phyloP scores from a whole-genome alignment of 306 rosid species.

The Cucumis hystrix region DNA sequence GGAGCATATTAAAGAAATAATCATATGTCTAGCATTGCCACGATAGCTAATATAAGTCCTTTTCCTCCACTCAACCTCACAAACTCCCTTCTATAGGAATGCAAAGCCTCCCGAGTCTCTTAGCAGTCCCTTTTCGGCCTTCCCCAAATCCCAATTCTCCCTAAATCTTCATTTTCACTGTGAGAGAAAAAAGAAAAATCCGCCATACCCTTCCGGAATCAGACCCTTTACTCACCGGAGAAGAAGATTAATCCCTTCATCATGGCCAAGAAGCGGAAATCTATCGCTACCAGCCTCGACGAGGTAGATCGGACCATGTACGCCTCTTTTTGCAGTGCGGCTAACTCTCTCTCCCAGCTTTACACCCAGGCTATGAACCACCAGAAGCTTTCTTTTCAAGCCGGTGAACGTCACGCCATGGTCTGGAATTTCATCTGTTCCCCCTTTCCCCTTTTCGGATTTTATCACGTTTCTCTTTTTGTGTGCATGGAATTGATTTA shows the following conservation, averaged over 20 bases:
- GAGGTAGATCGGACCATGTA: slow-evolving; percentile 96
- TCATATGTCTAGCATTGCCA: not conserved
- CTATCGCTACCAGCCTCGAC: slow-evolving; percentile 72
- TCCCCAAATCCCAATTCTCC: not conserved
- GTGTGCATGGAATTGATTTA: not conserved
- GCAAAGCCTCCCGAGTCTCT: not conserved
- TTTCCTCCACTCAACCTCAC: slow-evolving; percentile 9
- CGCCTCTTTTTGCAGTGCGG: slow-evolving; percentile 87
- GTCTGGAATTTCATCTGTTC: slow-evolving; percentile 19
- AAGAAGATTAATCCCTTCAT: not conserved
- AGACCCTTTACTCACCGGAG: not conserved
- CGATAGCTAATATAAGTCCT: slow-evolving; percentile 1
- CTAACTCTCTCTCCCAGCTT: slow-evolving; percentile 88
- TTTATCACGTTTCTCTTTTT: not conserved
- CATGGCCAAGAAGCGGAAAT: slow-evolving; percentile 50
- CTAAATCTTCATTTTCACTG: not conserved
- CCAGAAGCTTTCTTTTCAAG: slow-evolving; percentile 81
- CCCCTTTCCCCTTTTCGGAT: not conserved
- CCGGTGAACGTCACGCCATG: slow-evolving; percentile 91
- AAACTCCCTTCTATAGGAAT: not conserved
- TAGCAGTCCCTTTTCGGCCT: not conserved
- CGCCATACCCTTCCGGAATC: not conserved
- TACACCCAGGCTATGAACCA: slow-evolving; percentile 85
- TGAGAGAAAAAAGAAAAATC: not conserved
- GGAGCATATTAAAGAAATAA: not conserved